Conservation (phyloP, 345 rosid species). For the Euphorbia pulcherrima region DNA sequence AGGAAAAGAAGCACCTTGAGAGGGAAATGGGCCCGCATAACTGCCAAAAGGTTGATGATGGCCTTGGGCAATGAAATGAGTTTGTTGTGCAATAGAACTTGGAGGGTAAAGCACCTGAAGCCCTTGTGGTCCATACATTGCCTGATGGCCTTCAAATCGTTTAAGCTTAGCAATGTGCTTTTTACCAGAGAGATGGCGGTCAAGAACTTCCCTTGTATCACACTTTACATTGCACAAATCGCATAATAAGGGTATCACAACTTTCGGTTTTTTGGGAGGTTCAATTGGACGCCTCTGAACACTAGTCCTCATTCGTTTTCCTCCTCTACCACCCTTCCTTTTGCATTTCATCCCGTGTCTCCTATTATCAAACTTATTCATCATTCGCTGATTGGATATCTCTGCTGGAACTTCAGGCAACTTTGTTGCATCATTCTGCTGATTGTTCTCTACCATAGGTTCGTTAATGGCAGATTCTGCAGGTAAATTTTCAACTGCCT, state of each 20-base stretch:
- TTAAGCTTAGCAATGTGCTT: constrained; percentile 36
- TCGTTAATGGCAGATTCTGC: constrained; percentile 10
- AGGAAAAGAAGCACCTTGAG: constrained; percentile 11
- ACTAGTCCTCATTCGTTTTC: constrained; percentile 20
- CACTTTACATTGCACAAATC: constrained; percentile 39
- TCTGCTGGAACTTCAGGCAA: not conserved
- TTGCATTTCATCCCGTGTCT: constrained; percentile 27
- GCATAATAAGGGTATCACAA: constrained; percentile 31
- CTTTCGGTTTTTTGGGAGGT: constrained; percentile 29
- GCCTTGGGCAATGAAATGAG: constrained; percentile 13
- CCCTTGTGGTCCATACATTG: constrained; percentile 28
- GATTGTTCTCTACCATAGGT: constrained; percentile 4
- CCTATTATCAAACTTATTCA: constrained; percentile 12
- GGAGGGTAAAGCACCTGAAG: constrained; percentile 39
- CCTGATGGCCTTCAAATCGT: constrained; percentile 31
- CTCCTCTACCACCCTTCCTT: constrained; percentile 24
- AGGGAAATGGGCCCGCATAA: constrained; percentile 15
- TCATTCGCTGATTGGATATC: constrained; percentile 7
- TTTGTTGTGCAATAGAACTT: constrained; percentile 19
- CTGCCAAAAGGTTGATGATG: constrained; percentile 8
- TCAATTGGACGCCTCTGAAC: constrained; percentile 12
- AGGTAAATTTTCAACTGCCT: constrained; percentile 1
- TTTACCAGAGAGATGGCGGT: constrained; percentile 38
- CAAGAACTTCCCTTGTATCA: constrained; percentile 29
- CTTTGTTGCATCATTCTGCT: not conserved